A percentile compares a stretch with the other conserved stretches of the same genome.
Conservation (phyloP, 2,329 filamentous ascomycete species). For the Chrysosphaeria jannelii region DNA sequence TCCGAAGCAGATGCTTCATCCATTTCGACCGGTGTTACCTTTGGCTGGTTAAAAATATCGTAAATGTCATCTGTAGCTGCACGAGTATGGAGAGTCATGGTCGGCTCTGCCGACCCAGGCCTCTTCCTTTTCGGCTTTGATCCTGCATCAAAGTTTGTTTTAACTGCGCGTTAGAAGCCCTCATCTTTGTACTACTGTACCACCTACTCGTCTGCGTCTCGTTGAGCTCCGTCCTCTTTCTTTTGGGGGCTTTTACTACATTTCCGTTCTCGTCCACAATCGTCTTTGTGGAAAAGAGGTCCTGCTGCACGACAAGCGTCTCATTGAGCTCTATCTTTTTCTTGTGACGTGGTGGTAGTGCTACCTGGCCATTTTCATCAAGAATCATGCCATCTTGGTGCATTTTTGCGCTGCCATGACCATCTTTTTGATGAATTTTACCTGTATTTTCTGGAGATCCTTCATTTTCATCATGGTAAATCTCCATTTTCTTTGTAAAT, state of each 20-base stretch:
- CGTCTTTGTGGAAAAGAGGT: no score
- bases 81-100: slow-evolving; percentile 88
- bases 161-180: slow-evolving; percentile 23
- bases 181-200: background rate
- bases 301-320: no score
- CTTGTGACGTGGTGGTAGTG: slow-evolving; percentile 14
- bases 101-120: slow-evolving; percentile 50
- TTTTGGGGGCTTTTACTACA: no score
- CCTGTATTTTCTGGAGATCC: no score
- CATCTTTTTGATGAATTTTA: no score
- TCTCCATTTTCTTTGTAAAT: no score
- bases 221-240: slow-evolving; percentile 51
- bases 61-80: slow-evolving; percentile 96
- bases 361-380: slow-evolving; percentile 34
- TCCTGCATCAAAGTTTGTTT: slow-evolving; percentile 76
- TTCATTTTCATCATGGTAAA: no score
- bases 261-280: no score
- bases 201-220: slow-evolving; percentile 71
- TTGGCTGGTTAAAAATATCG: slow-evolving; percentile 77
- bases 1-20: slow-evolving; percentile 19
- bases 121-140: slow-evolving; percentile 59
- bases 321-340: slow-evolving; percentile 69
- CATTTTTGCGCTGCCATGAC: no score
- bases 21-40: slow-evolving; percentile 14
- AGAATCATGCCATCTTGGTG: slow-evolving; percentile 15